Evolutionary conservation across 306 rosid genomes (phyloP).

Genomic region (Senna tora): DNA sequence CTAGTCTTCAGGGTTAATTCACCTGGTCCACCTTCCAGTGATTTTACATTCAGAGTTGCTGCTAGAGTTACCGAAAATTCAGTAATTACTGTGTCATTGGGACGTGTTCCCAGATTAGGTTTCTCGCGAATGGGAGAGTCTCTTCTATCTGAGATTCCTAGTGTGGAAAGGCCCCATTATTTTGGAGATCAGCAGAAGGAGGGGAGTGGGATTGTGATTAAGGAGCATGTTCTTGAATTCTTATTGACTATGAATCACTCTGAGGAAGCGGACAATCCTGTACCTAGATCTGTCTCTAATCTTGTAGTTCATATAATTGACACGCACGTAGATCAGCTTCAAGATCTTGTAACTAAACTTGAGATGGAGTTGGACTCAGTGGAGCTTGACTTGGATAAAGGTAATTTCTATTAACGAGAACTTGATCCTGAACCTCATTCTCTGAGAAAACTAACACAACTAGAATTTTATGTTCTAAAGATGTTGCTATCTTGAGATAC

Average conservation of each 20-base stretch:
- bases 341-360: slow-evolving; percentile 87
- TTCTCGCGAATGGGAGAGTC: slow-evolving; percentile 80
- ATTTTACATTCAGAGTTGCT: slow-evolving; percentile 85
- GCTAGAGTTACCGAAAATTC: slow-evolving; percentile 85
- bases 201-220: slow-evolving; percentile 64
- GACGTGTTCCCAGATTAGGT: slow-evolving; percentile 93
- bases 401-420: slow-evolving; percentile 42
- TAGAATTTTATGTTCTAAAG: slow-evolving; percentile 1
- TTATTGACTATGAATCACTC: slow-evolving; percentile 96
- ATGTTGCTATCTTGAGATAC: slow-evolving; percentile 2
- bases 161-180: slow-evolving; percentile 65
- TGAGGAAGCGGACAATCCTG: slow-evolving; percentile 95
- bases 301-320: slow-evolving; percentile 90
- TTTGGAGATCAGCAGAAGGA: slow-evolving; percentile 60
- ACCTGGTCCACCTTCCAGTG: slow-evolving; percentile 88
- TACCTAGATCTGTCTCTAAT: slow-evolving; percentile 81
- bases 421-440: slow-evolving; percentile 2
- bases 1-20: slow-evolving; percentile 94
- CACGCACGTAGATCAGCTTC: slow-evolving; percentile 93
- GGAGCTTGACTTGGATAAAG: slow-evolving; percentile 90
- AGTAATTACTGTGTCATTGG: slow-evolving; percentile 84
- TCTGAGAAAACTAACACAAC: not conserved
- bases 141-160: slow-evolving; percentile 89
- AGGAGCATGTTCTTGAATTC: slow-evolving; percentile 96
- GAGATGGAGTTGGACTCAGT: slow-evolving; percentile 92